Conservation (phyloP, 768 basidiomycete species). For the Lactarius hatsudake region DNA sequence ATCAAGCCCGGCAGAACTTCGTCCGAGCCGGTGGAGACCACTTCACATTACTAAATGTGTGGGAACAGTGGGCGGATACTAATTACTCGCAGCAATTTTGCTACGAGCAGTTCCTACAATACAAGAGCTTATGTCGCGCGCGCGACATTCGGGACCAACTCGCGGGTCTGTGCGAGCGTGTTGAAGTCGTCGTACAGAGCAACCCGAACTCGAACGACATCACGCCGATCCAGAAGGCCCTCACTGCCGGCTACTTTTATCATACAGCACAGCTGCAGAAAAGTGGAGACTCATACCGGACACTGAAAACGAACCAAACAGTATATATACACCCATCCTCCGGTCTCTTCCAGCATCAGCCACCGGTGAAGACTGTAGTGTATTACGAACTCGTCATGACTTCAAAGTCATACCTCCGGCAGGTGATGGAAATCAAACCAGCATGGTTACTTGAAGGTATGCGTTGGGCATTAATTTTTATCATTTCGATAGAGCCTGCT, state of each 20-base stretch:
- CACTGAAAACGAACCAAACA: conserved; percentile 93
- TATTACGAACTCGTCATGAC: conserved; percentile 99
- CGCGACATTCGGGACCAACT: conserved; percentile 96
- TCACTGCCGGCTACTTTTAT: conserved; percentile 95
- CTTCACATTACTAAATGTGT: conserved; percentile 95
- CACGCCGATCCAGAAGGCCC: conserved; percentile 89
- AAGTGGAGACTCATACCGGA: conserved; percentile 95
- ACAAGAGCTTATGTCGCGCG: conserved; percentile 90
- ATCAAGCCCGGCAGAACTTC: conserved; percentile 97
- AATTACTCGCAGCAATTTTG: conserved; percentile 97
- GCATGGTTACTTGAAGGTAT: conserved; percentile 87
- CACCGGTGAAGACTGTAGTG: conserved; percentile 83
- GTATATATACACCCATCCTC: conserved; percentile 97
- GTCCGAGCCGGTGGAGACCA: conserved; percentile 95
- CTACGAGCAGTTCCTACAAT: conserved; percentile 93
- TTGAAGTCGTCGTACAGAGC: conserved; percentile 84
- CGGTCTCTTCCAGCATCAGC: conserved; percentile 91
- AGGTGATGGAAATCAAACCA: conserved; percentile 98
- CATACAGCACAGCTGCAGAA: conserved; percentile 93
- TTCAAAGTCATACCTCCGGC: conserved; percentile 95
- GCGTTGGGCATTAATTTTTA: conserved; percentile 29
- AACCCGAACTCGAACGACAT: conserved; percentile 94
- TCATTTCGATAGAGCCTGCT: conserved; percentile 16
- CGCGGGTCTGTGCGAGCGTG: conserved; percentile 92
- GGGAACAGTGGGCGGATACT: conserved; percentile 99